Conservation (phyloP, 352 stramenopile genomes). For the Phytophthora rubi region DNA sequence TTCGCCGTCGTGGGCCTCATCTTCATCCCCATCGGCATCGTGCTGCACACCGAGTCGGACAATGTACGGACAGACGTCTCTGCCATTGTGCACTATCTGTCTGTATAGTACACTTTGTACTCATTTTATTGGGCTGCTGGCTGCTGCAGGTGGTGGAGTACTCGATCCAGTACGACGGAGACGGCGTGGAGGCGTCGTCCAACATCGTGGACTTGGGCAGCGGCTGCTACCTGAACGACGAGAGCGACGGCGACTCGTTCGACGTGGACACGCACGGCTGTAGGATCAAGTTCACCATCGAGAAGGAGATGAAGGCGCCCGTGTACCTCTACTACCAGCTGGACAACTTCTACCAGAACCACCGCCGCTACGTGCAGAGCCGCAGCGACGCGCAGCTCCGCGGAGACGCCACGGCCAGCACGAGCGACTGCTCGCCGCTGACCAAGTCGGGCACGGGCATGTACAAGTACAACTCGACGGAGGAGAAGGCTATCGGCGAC, state of each 20-base stretch:
- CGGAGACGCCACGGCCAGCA: conserved; percentile 66
- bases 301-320: conserved; percentile 95
- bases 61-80: conserved; percentile 56
- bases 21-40: conserved; percentile 95
- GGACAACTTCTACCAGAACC: conserved; percentile 99
- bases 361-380: conserved; percentile 94
- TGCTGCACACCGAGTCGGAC: conserved; percentile 87
- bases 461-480: conserved; percentile 82
- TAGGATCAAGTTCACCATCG: conserved; percentile 88
- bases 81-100: neutral
- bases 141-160: conserved; percentile 85
- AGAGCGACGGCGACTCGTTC: conserved; percentile 74
- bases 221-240: conserved; percentile 68
- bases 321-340: conserved; percentile 99
- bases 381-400: conserved; percentile 91
- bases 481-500: conserved; percentile 37
- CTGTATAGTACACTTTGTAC: conserved; percentile 1
- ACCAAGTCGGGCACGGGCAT: conserved; percentile 42
- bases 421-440: conserved; percentile 87
- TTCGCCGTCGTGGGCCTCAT: conserved; percentile 95
- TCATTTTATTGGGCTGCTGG: conserved; percentile 2
- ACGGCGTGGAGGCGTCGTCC: conserved; percentile 52
- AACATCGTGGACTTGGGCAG: conserved; percentile 67
- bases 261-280: conserved; percentile 65
- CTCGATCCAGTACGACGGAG: conserved; percentile 89